These are phyloP conservation scores for Dendrobium nobile DNA, from an alignment of 106 monocot species.

Conservation along the genomic window DNA sequence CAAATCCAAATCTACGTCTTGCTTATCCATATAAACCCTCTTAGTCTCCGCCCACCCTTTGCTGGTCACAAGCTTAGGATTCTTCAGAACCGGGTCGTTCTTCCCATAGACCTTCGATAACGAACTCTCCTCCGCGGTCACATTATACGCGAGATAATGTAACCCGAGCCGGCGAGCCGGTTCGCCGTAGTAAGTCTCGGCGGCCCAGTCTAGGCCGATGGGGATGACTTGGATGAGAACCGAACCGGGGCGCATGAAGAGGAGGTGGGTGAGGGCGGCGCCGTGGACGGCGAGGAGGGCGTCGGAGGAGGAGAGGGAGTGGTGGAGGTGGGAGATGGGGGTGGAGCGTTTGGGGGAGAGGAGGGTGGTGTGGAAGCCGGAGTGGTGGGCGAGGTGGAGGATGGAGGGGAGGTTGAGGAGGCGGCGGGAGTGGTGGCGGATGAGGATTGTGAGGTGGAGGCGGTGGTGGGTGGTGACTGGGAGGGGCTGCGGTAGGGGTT, in stretches of 20 bases:
- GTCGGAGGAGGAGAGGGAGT: constrained; percentile 31
- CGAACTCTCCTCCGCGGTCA: constrained; percentile 62
- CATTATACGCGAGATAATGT: constrained; percentile 55
- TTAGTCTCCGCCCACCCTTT: constrained; percentile 69
- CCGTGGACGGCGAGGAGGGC: constrained; percentile 86
- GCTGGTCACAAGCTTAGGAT: constrained; percentile 27
- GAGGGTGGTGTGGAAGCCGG: constrained; percentile 43
- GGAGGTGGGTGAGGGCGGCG: constrained; percentile 81
- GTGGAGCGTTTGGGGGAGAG: constrained; percentile 39
- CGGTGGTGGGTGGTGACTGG: not conserved
- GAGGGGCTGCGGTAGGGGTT: not conserved
- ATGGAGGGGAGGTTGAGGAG: constrained; percentile 46
- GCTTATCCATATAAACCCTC: constrained; percentile 52
- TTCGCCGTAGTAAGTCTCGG: constrained; percentile 69
- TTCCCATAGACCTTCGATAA: constrained; percentile 30
- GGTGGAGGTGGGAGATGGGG: constrained; percentile 42
- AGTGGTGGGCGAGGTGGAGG: constrained; percentile 19
- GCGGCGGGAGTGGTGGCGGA: constrained; percentile 40
- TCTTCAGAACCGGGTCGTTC: constrained; percentile 23
- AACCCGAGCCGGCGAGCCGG: constrained; percentile 65
- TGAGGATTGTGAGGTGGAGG: constrained; percentile 51
- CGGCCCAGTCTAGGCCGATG: constrained; percentile 72
- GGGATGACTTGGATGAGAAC: constrained; percentile 75
- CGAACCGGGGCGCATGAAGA: constrained; percentile 61
- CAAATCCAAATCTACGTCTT: constrained; percentile 43